These are phyloP conservation scores for Phlebiopsis flavidoalba DNA, from an alignment of 768 basidiomycete genomes.

Conservation along the genomic window DNA sequence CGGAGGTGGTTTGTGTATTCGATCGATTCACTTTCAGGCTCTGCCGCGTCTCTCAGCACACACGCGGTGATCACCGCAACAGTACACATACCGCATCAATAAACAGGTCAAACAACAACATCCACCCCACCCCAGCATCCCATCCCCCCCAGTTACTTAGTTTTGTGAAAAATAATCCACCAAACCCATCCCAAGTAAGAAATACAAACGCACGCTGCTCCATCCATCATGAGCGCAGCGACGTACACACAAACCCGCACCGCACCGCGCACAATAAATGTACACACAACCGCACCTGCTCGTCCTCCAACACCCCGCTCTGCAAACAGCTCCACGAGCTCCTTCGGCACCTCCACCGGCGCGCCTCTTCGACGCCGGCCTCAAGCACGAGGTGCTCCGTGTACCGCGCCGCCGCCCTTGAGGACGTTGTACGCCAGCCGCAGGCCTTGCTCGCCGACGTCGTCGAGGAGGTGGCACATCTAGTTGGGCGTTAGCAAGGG, in stretches of 20 bases:
- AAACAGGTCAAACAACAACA: slow-evolving; percentile 85
- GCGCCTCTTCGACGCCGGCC: slow-evolving; percentile 70
- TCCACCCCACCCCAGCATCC: slow-evolving; percentile 89
- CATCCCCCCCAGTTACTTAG: too few species aligned
- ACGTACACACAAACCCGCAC: too few species aligned
- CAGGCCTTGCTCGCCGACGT: slow-evolving; percentile 61
- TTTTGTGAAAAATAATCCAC: too few species aligned
- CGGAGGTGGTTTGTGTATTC: slow-evolving; percentile 86
- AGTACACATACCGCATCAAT: slow-evolving; percentile 62
- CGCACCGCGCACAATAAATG: too few species aligned
- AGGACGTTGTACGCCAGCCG: slow-evolving; percentile 75
- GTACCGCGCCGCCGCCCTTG: slow-evolving; percentile 62
- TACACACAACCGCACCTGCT: slow-evolving; percentile 32
- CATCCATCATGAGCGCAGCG: neutral
- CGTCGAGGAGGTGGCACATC: slow-evolving; percentile 79
- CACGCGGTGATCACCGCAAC: neutral
- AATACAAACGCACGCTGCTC: slow-evolving; percentile 45
- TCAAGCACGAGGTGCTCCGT: slow-evolving; percentile 88
- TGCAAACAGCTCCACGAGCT: slow-evolving; percentile 64
- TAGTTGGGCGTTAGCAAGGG: slow-evolving; percentile 24
- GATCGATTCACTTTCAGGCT: slow-evolving; percentile 82
- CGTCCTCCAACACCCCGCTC: slow-evolving; percentile 36
- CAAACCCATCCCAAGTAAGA: too few species aligned
- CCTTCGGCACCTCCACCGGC: slow-evolving; percentile 54
- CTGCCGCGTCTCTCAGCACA: slow-evolving; percentile 33